Percentiles rank a stretch among this genome's conserved stretches.
phyloP scores from a whole-genome alignment of 305 asterid genomes.

The Vinca major region DNA sequence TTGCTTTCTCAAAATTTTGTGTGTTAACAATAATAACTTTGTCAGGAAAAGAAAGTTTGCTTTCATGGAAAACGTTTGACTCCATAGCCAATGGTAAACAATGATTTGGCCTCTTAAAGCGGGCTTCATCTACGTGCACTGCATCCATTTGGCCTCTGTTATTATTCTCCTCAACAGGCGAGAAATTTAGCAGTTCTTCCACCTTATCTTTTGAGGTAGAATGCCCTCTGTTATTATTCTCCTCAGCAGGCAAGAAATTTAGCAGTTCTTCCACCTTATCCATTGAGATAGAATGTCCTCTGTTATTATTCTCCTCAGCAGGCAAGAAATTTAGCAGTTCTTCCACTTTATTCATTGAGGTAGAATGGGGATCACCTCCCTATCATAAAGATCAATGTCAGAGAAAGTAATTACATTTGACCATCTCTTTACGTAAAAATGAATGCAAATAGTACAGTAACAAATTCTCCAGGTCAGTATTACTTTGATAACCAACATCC shows the following conservation, averaged over 20 bases:
- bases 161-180: slow-evolving; percentile 43
- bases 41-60: slow-evolving; percentile 36
- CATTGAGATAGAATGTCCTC: slow-evolving; percentile 30
- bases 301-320: slow-evolving; percentile 34
- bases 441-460: neutral
- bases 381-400: slow-evolving; percentile 27
- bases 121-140: slow-evolving; percentile 34
- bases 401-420: slow-evolving; percentile 1
- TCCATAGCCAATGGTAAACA: slow-evolving; percentile 34
- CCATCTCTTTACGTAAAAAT: neutral
- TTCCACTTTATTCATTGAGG: slow-evolving; percentile 36
- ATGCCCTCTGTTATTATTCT: slow-evolving; percentile 29
- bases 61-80: slow-evolving; percentile 36
- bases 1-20: slow-evolving; percentile 64
- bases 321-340: slow-evolving; percentile 48
- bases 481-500: neutral
- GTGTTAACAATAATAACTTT: slow-evolving; percentile 75
- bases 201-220: slow-evolving; percentile 30
- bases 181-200: slow-evolving; percentile 47
- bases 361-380: slow-evolving; percentile 38
- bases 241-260: slow-evolving; percentile 44
- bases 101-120: slow-evolving; percentile 33
- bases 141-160: slow-evolving; percentile 29
- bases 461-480: neutral
- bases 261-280: slow-evolving; percentile 45